phyloP scores from a whole-genome alignment of 257 asterid species.

The Ilex aquifolium region DNA sequence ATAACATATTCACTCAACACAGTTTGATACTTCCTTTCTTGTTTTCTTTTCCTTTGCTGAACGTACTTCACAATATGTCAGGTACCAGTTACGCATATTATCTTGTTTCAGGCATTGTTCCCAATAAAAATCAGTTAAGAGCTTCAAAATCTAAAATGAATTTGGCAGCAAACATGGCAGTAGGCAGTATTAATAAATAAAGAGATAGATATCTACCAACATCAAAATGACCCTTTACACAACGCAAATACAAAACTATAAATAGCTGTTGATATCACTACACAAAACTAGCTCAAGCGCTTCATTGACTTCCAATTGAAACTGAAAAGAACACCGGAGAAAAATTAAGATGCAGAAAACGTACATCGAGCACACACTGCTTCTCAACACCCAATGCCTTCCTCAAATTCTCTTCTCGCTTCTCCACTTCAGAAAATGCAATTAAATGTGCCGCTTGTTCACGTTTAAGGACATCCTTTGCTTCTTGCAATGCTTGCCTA shows the following conservation, averaged over 20 bases:
- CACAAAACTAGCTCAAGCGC: not conserved
- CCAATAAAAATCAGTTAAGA: no score
- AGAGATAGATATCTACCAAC: not conserved
- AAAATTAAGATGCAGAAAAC: conserved; percentile 16
- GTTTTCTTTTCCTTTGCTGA: not conserved
- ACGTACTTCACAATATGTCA: not conserved
- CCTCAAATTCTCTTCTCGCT: conserved; percentile 83
- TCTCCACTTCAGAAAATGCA: conserved; percentile 79
- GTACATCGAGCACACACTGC: conserved; percentile 85
- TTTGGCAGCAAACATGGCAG: no score
- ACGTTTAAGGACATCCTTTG: conserved; percentile 50
- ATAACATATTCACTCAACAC: not conserved
- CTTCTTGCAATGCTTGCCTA: conserved; percentile 48
- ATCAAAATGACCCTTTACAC: not conserved
- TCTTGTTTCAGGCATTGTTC: no score
- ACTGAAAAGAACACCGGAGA: conserved; percentile 2
- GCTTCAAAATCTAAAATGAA: no score
- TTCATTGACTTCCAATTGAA: not conserved
- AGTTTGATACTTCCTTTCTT: not conserved
- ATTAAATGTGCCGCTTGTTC: conserved; percentile 58
- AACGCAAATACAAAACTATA: no score
- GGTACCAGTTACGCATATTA: no score
- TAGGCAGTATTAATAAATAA: no score
- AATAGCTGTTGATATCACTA: not conserved
- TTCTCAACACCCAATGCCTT: conserved; percentile 91